Evolutionary conservation across 176 grass and related monocot genomes (phyloP), one percentile per base, ranked within the genome.

Genomic region (Ensete ventricosum): DNA sequence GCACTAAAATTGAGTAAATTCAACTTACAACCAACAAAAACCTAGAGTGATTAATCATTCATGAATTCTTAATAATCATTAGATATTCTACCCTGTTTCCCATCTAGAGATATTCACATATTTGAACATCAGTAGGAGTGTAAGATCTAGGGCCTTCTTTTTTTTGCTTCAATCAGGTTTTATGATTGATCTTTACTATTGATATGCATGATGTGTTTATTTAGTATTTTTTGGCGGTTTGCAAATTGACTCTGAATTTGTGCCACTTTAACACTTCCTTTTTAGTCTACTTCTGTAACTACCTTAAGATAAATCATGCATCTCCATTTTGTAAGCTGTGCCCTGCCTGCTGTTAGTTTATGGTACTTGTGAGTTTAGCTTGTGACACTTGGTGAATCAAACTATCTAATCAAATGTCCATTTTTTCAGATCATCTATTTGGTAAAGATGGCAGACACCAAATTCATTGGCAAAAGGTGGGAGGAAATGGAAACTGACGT

Each of bases 401-500:
- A 60, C 19, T 60, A 60, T 60, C 57, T 7, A 60, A 60, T 8
- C 57, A 14, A n/a, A 43, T 6, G 79, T 0, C 43, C 17, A 57
- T 73, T 62, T 73, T 59, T 73, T 24, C 81, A 71, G 14, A 54
- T 14, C 82, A 80, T 23, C 67, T 63, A 78, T 75, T 63, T 81
- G 53, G 11, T 49, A 70, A 74, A 69, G 75, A 99, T 94, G 95
- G 84, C 80, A 78, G 95, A 99, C 9, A 79, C 75, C 80, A 94
- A 87, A 91, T 81, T 67, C 70, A 76, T 84, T 58, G 88, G 84
- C 13, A 94, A 87, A 89, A 84, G 87, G 84, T 99, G 95, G 95
- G 95, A 99, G 79, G 95, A 99, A 72, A 99, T 99, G 86, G 91
- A 99, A 55, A 94, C 88, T 67, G 95, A 99, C 84, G 95, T 99